These are phyloP conservation scores for Pythium aquatile DNA, from an alignment of 352 stramenopile genomes.

Conservation along the genomic window DNA sequence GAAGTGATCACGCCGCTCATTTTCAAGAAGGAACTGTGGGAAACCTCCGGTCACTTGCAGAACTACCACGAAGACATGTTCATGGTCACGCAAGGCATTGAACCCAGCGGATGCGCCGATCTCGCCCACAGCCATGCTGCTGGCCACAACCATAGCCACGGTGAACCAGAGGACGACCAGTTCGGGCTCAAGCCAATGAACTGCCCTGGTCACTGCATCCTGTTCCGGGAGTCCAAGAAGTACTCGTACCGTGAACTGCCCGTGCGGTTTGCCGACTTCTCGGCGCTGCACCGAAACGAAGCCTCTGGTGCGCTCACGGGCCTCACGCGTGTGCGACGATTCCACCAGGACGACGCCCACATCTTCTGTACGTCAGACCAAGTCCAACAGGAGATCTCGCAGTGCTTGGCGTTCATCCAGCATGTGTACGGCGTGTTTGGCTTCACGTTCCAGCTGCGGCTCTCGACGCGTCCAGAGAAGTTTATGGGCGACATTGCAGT, in stretches of 20 bases:
- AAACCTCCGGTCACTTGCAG: slow-evolving; percentile 95
- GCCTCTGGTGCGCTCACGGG: slow-evolving; percentile 94
- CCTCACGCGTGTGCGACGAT: slow-evolving; percentile 96
- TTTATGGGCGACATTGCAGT: slow-evolving; percentile 92
- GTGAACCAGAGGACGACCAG: slow-evolving; percentile 73
- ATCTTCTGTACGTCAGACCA: slow-evolving; percentile 97
- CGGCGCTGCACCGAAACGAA: slow-evolving; percentile 95
- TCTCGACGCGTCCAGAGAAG: slow-evolving; percentile 95
- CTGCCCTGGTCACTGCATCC: slow-evolving; percentile 96
- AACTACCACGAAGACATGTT: slow-evolving; percentile 98
- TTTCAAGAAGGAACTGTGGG: slow-evolving; percentile 97
- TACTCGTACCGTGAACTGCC: slow-evolving; percentile 96
- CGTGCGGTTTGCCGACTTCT: slow-evolving; percentile 94
- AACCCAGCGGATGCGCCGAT: background rate
- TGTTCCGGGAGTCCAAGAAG: slow-evolving; percentile 94
- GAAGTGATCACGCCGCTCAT: slow-evolving; percentile 97
- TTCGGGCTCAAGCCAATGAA: slow-evolving; percentile 99
- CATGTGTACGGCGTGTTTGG: slow-evolving; percentile 94
- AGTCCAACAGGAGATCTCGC: slow-evolving; percentile 94
- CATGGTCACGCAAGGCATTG: slow-evolving; percentile 76
- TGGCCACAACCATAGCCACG: slow-evolving; percentile 25
- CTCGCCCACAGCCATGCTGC: slow-evolving; percentile 7
- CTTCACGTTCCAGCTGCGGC: slow-evolving; percentile 91
- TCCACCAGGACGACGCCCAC: slow-evolving; percentile 98
- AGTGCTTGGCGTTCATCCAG: slow-evolving; percentile 93